These are phyloP conservation scores for Cutaneotrichosporon mucoides DNA, from an alignment of 1,284 basidiomycete genomes.

Conservation along the genomic window DNA sequence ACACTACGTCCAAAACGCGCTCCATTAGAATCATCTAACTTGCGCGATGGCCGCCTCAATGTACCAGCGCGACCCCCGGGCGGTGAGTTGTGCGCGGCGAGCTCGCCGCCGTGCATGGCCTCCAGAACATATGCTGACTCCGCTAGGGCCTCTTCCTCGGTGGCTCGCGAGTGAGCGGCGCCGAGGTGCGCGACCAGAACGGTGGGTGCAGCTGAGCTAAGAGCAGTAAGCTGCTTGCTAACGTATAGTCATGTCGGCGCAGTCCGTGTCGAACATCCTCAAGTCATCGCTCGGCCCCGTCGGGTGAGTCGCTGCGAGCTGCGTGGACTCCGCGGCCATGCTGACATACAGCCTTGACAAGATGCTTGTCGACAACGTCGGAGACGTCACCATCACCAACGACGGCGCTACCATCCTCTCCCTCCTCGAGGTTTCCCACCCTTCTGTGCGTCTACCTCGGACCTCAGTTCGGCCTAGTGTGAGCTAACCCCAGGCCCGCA, in stretches of 20 bases:
- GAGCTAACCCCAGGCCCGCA: slow-evolving; percentile 56
- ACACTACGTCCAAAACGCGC: neutral
- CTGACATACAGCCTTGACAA: slow-evolving; percentile 66
- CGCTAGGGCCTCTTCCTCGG: slow-evolving; percentile 76
- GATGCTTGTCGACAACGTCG: slow-evolving; percentile 98
- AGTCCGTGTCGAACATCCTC: slow-evolving; percentile 95
- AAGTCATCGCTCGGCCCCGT: slow-evolving; percentile 95
- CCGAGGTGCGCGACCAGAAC: slow-evolving; percentile 96
- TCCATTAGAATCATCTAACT: neutral
- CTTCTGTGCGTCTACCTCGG: slow-evolving; percentile 58
- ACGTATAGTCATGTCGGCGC: slow-evolving; percentile 78
- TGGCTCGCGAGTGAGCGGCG: slow-evolving; percentile 87
- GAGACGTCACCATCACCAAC: slow-evolving; percentile 99
- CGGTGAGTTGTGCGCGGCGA: slow-evolving; percentile 31
- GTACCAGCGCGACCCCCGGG: slow-evolving; percentile 50
- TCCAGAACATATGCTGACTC: slow-evolving; percentile 14
- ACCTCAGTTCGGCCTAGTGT: too few relatives aligned
- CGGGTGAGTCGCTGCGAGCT: slow-evolving; percentile 47
- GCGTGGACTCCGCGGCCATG: too few relatives aligned
- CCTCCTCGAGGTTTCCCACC: slow-evolving; percentile 86
- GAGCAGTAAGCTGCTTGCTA: neutral
- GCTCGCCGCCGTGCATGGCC: too few relatives aligned
- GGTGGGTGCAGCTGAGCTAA: slow-evolving; percentile 54
- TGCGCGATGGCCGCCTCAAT: slow-evolving; percentile 47
- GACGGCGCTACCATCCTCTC: slow-evolving; percentile 98